A percentile compares a stretch with the other conserved stretches of the same genome.
phyloP scores from a whole-genome alignment of 2,329 filamentous ascomycete species.

The Cladobotryum mycophilum region DNA sequence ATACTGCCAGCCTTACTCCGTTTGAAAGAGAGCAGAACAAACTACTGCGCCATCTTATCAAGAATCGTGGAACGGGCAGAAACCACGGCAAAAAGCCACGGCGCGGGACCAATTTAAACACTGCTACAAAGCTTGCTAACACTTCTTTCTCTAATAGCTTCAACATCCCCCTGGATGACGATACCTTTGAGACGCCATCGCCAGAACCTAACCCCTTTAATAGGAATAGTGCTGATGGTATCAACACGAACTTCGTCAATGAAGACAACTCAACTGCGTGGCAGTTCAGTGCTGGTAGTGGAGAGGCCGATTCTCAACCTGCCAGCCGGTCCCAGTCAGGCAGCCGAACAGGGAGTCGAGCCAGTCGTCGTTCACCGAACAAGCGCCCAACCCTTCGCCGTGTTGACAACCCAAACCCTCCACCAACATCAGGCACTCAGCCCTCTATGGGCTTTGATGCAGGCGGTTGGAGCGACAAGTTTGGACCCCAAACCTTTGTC shows the following conservation, averaged over 20 bases:
- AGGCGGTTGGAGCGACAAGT: conserved; percentile 48
- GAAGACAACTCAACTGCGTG: conserved; percentile 40
- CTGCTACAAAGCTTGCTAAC: conserved; percentile 25
- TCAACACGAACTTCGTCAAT: conserved; percentile 54
- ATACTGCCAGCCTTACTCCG: conserved; percentile 22
- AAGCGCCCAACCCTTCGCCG: conserved; percentile 21
- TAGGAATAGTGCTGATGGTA: conserved; percentile 51
- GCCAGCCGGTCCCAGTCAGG: conserved; percentile 32
- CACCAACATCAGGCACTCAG: conserved; percentile 16
- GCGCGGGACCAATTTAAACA: not conserved
- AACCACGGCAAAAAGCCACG: conserved; percentile 13
- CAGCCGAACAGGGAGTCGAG: conserved; percentile 33
- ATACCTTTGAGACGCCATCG: conserved; percentile 32
- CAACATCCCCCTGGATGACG: conserved; percentile 39
- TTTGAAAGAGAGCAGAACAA: conserved; percentile 36
- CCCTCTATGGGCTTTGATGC: conserved; percentile 40
- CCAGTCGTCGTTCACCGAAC: conserved; percentile 34
- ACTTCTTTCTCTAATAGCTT: conserved; percentile 39
- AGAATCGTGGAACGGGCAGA: conserved; percentile 18
- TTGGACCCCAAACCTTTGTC: conserved; percentile 49
- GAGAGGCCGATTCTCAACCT: conserved; percentile 22
- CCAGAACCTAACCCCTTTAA: conserved; percentile 36
- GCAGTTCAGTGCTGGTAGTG: conserved; percentile 47
- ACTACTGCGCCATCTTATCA: conserved; percentile 33
- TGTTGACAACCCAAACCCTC: conserved; percentile 16